A percentile compares a stretch with the other conserved stretches of the same genome.
Conservation (phyloP, 352 stramenopile genomes). For the Globisporangium irregulare region DNA sequence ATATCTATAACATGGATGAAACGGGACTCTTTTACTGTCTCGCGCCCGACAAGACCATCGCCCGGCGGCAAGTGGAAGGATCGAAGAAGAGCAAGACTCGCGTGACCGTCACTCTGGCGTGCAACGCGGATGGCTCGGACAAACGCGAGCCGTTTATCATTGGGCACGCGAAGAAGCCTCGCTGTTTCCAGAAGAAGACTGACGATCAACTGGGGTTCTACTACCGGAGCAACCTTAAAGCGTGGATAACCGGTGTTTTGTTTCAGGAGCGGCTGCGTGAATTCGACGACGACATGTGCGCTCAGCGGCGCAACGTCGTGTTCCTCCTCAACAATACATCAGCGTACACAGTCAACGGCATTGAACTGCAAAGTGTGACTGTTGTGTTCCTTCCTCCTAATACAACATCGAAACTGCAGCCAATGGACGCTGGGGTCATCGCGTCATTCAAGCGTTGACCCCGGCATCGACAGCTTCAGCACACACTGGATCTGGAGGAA, state of each 20-base stretch:
- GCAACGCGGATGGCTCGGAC: not conserved
- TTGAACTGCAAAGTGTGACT: not conserved
- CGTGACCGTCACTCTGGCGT: not conserved
- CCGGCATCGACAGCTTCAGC: not conserved
- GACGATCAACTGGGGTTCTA: not conserved
- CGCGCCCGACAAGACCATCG: not conserved
- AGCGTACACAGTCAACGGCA: not conserved
- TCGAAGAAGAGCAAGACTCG: not conserved
- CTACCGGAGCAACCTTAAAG: not conserved
- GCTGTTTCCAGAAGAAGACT: conserved; percentile 1
- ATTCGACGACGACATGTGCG: not conserved
- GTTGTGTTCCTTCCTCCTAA: not conserved
- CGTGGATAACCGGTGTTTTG: not conserved
- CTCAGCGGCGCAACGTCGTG: not conserved
- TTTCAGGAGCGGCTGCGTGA: not conserved
- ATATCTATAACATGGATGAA: conserved; percentile 1
- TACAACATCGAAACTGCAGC: not conserved
- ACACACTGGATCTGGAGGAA: not conserved
- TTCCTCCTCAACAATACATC: conserved; percentile 2
- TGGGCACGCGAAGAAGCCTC: not conserved
- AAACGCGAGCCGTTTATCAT: not conserved
- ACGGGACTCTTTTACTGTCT: not conserved
- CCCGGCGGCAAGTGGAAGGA: not conserved
- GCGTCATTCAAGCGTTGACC: not conserved
- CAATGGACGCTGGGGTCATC: not conserved